Conservation (phyloP, 768 basidiomycete species). For the Leccinum aurantiacum region DNA sequence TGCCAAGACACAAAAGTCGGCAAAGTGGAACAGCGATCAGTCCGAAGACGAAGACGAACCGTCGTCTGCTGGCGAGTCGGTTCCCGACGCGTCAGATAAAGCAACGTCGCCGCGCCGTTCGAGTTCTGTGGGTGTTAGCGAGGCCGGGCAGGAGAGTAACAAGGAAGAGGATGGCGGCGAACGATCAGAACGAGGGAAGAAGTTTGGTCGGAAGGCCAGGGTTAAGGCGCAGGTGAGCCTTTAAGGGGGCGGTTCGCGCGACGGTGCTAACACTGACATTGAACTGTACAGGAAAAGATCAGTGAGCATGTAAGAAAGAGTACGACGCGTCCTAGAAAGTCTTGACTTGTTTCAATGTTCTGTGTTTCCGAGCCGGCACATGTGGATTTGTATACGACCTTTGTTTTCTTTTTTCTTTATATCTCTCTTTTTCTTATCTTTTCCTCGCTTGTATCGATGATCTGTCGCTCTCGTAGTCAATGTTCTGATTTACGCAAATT, state of each 20-base stretch:
- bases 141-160: constrained; percentile 30
- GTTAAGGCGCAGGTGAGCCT: constrained; percentile 40
- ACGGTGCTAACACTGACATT: not conserved
- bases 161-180: constrained; percentile 31
- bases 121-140: constrained; percentile 40
- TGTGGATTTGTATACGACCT: constrained; percentile 12
- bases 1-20: constrained; percentile 28
- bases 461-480: constrained; percentile 2
- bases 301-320: constrained; percentile 27
- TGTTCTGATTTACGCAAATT: constrained; percentile 9
- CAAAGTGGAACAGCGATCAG: constrained; percentile 34
- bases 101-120: constrained; percentile 24
- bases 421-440: constrained; percentile 1
- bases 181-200: constrained; percentile 34
- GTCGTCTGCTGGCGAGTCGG: constrained; percentile 25
- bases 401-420: constrained; percentile 8
- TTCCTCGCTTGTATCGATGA: constrained; percentile 10
- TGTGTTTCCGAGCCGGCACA: not conserved
- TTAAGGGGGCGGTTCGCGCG: not conserved
- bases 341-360: constrained; percentile 14
- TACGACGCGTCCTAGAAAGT: constrained; percentile 24
- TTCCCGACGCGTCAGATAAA: constrained; percentile 43
- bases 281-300: constrained; percentile 28
- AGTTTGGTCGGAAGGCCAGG: constrained; percentile 40
- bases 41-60: constrained; percentile 31